Conservation (phyloP, 805 yeast genomes). For the Starmerella tilneyi region DNA sequence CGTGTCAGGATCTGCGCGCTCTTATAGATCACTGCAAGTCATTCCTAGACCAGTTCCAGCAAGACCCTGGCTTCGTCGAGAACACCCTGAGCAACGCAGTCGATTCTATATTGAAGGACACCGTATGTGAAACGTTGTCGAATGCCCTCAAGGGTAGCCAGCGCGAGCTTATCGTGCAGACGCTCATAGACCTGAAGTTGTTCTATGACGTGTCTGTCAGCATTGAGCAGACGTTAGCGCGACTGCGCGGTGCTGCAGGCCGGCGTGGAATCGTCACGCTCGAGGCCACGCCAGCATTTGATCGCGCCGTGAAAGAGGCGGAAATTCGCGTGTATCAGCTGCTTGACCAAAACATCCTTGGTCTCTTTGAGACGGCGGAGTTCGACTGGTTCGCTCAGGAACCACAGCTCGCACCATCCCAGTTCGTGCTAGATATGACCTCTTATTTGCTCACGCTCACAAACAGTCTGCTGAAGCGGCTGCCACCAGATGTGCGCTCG, state of each 20-base stretch:
- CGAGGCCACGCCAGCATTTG: slow-evolving; percentile 47
- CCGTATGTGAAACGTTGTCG: slow-evolving; percentile 55
- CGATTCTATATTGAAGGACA: slow-evolving; percentile 57
- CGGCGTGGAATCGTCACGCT: slow-evolving; percentile 37
- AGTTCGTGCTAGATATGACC: slow-evolving; percentile 71
- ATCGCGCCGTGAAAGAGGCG: slow-evolving; percentile 53
- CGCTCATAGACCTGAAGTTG: slow-evolving; percentile 76
- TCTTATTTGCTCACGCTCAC: slow-evolving; percentile 76
- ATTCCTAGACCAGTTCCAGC: slow-evolving; percentile 56
- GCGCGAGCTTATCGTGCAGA: slow-evolving; percentile 85
- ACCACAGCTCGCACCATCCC: slow-evolving; percentile 49
- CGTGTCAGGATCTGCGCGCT: slow-evolving; percentile 63
- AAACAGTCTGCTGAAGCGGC: slow-evolving; percentile 67
- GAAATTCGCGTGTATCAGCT: slow-evolving; percentile 72
- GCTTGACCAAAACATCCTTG: slow-evolving; percentile 71
- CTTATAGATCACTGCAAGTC: slow-evolving; percentile 53
- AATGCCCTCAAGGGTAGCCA: slow-evolving; percentile 57
- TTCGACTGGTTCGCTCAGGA: slow-evolving; percentile 65
- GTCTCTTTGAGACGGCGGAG: slow-evolving; percentile 72
- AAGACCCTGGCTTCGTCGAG: slow-evolving; percentile 49
- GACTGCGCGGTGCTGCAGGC: slow-evolving; percentile 30
- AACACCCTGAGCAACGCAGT: slow-evolving; percentile 49
- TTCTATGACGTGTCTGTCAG: slow-evolving; percentile 67
- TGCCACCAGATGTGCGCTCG: slow-evolving; percentile 69
- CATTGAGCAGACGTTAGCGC: slow-evolving; percentile 39